Evolutionary conservation across 192 early-diverging fungal genomes (phyloP).

Genomic region (Coemansia sp.): DNA sequence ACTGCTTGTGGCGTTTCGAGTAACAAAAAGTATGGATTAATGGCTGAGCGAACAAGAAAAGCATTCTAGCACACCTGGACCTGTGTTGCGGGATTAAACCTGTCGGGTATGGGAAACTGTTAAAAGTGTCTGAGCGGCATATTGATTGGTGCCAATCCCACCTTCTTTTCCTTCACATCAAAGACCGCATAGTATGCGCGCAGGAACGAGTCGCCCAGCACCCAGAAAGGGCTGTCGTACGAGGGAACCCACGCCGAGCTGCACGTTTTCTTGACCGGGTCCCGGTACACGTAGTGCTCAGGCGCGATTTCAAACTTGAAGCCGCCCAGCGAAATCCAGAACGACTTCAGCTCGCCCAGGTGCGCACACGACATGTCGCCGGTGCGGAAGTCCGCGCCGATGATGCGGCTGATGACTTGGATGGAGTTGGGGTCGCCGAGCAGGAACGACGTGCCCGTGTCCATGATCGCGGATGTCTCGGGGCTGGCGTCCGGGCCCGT

Average conservation of each 20-base stretch:
- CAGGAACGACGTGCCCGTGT: slow-evolving; percentile 49
- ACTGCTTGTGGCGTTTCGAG: too few relatives aligned
- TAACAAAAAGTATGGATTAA: too few relatives aligned
- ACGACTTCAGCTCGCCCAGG: slow-evolving; percentile 40
- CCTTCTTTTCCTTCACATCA: slow-evolving; percentile 47
- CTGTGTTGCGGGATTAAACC: too few relatives aligned
- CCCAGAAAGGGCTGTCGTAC: slow-evolving; percentile 53
- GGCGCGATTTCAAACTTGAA: slow-evolving; percentile 50
- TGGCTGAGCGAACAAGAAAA: too few relatives aligned
- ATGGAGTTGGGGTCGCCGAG: slow-evolving; percentile 48
- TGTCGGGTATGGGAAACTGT: too few relatives aligned
- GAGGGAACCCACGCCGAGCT: slow-evolving; percentile 52
- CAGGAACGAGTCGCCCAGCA: slow-evolving; percentile 51
- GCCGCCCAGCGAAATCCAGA: slow-evolving; percentile 47
- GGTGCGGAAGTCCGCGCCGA: slow-evolving; percentile 49
- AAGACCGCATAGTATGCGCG: slow-evolving; percentile 54
- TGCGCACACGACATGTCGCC: slow-evolving; percentile 48
- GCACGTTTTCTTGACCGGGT: slow-evolving; percentile 41
- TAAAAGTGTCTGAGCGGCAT: slow-evolving; percentile 48
- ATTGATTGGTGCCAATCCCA: slow-evolving; percentile 51
- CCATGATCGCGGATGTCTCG: slow-evolving; percentile 50
- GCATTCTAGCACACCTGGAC: too few relatives aligned
- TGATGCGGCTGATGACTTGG: slow-evolving; percentile 50
- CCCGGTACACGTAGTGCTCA: slow-evolving; percentile 47
- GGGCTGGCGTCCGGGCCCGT: slow-evolving; percentile 11